Percentiles rank a stretch among this genome's conserved stretches.
Conservation (phyloP, 306 rosid genomes). For the Lupinus albus region DNA sequence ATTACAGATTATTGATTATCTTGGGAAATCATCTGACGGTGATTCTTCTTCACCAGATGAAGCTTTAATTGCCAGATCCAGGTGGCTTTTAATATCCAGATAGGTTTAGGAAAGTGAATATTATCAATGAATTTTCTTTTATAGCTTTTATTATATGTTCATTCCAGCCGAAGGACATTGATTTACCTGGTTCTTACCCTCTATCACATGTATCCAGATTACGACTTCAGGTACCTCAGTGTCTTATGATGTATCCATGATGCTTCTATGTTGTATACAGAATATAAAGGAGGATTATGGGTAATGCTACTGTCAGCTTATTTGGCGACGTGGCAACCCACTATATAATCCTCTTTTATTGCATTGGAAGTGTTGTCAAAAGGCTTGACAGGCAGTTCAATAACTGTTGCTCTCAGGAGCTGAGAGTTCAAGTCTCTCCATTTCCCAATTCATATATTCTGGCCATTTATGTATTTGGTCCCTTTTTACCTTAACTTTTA, state of each 20-base stretch:
- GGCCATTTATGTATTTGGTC: conserved; percentile 45
- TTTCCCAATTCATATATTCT: conserved; percentile 68
- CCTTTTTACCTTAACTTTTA: neutral
- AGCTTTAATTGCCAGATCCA: conserved; percentile 62
- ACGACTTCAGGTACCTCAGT: conserved; percentile 92
- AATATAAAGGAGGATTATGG: conserved; percentile 79
- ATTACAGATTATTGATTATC: conserved; percentile 77
- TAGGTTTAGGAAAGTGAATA: conserved; percentile 40
- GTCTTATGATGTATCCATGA: conserved; percentile 39
- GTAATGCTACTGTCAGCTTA: conserved; percentile 98
- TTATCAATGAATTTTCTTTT: conserved; percentile 40
- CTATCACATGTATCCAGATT: conserved; percentile 92
- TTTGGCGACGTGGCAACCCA: conserved; percentile 97
- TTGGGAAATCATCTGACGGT: conserved; percentile 77
- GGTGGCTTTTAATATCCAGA: conserved; percentile 55
- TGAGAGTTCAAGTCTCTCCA: conserved; percentile 99
- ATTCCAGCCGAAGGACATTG: conserved; percentile 92
- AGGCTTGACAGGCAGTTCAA: conserved; percentile 96
- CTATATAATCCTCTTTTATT: conserved; percentile 70
- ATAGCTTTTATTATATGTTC: conserved; percentile 39
- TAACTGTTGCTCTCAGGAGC: conserved; percentile 95
- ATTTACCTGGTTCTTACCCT: conserved; percentile 88
- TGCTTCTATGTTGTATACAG: conserved; percentile 11
- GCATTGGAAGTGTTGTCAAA: conserved; percentile 98
- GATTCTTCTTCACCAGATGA: conserved; percentile 80